Base-by-base conservation (phyloP, 768 basidiomycete genomes). In the Suillus brevipes region DNA sequence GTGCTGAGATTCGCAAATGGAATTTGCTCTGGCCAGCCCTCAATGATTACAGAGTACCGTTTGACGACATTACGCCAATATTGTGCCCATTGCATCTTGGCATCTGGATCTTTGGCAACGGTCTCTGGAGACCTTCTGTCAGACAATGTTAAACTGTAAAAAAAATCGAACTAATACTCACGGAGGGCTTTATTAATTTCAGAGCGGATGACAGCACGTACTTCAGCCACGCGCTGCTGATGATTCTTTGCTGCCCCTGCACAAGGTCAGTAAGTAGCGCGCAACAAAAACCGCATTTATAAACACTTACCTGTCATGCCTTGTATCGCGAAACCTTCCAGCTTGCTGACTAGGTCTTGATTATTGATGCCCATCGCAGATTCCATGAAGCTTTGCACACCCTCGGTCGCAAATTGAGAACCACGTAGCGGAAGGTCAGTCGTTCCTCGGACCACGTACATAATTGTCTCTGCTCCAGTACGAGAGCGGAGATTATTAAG, bases 271-370 rank as follows among this genome's bases (percentile, higher is more conserved):
- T 43, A 7, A 45, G 43, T 45, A 9, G 42, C 6, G 6, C 42
- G 7, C 43, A 45, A 45, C 20, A 45, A 2, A 45, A 45, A 42
- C 16, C 16, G 1, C 42, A 42, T 6, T 18, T 18, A 66, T 63
- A n/a, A 64, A 8, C 10, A 43, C 18, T 1, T 31, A 64, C 63
- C 63, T 64, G 23, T 42, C 38, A 65, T 65, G 34, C 64, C 64
- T 16, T 65, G 58, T 13, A 65, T 37, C 0, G 47, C 58, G 34
- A 65, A 65, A 4, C 64, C 64, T 34, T 65, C 64, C 64, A 65
- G 53, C 43, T 60, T 65, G 40, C 31, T 65, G 25, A 65, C 58
- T 4, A 65, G 23, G 37, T 65, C 64, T 40, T 65, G 59, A n/a
- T 43, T 36, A 43, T 61, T 28, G 0, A 65, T 61, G 23, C 52